Conservation (phyloP, 2,329 filamentous ascomycete genomes). For the Malbranchea cinnamomea region DNA sequence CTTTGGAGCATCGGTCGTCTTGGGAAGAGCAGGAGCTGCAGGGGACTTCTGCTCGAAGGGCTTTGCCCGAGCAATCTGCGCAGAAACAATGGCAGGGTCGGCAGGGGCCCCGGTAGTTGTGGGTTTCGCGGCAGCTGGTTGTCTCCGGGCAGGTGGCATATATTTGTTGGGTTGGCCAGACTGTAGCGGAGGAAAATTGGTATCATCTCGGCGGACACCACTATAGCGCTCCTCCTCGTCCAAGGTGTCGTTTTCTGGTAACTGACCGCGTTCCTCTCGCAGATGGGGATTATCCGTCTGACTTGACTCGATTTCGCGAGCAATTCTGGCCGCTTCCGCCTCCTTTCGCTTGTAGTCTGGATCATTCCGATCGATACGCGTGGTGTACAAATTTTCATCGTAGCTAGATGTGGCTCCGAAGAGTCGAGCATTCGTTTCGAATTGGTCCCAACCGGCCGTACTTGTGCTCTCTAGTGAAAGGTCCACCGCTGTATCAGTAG, state of each 20-base stretch:
- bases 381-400: slow-evolving; percentile 90
- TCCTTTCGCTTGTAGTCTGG: slow-evolving; percentile 66
- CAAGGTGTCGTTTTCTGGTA: slow-evolving; percentile 48
- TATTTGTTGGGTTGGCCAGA: slow-evolving; percentile 57
- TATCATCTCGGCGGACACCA: slow-evolving; percentile 61
- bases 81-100: slow-evolving; percentile 81
- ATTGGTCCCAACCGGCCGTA: slow-evolving; percentile 69
- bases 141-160: slow-evolving; percentile 73
- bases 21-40: slow-evolving; percentile 14
- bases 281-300: slow-evolving; percentile 64
- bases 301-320: slow-evolving; percentile 75
- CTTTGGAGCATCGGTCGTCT: slow-evolving; percentile 11
- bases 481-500: slow-evolving; percentile 44
- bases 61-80: slow-evolving; percentile 44
- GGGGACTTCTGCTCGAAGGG: too few species aligned
- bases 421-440: slow-evolving; percentile 71
- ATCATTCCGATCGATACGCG: slow-evolving; percentile 68
- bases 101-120: slow-evolving; percentile 63
- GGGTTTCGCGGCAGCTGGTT: slow-evolving; percentile 58
- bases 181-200: slow-evolving; percentile 49
- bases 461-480: slow-evolving; percentile 53
- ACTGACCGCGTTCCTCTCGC: slow-evolving; percentile 72
- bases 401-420: slow-evolving; percentile 86
- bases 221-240: slow-evolving; percentile 93
- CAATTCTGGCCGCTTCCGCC: slow-evolving; percentile 67